phyloP scores from a whole-genome alignment of 108 stramenopile genomes.

The Pelagomonas calceolata region DNA sequence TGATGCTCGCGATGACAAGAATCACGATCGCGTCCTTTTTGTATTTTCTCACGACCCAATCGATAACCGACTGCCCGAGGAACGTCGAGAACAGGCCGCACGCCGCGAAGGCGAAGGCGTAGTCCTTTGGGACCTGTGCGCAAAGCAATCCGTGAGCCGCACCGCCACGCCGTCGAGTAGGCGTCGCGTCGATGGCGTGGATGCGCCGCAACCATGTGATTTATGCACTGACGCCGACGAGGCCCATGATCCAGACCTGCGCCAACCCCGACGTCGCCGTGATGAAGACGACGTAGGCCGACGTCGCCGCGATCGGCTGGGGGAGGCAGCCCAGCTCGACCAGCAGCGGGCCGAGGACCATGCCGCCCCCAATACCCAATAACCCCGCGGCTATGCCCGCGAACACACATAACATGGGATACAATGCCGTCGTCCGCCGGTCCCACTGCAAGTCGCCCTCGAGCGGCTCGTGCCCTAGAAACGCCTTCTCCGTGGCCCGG shows the following conservation, averaged over 20 bases:
- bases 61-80: constrained; percentile 4
- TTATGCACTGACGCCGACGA: too few species aligned
- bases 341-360: constrained; percentile 11
- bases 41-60: constrained; percentile 4
- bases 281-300: constrained; percentile 10
- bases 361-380: constrained; percentile 15
- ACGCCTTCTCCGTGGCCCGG: background rate
- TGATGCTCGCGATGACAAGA: background rate
- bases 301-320: constrained; percentile 4
- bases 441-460: constrained; percentile 9
- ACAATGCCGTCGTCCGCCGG: background rate
- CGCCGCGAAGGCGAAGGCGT: background rate
- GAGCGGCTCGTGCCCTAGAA: background rate
- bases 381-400: constrained; percentile 12
- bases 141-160: too few species aligned
- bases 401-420: constrained; percentile 1
- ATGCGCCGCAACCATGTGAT: too few species aligned
- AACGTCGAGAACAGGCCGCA: constrained; percentile 2
- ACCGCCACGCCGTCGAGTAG: too few species aligned
- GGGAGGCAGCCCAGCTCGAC: constrained; percentile 9
- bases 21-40: constrained; percentile 8
- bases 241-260: constrained; percentile 2
- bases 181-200: too few species aligned
- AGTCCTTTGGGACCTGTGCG: constrained; percentile 2
- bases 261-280: constrained; percentile 4